Percentiles rank a stretch among this genome's conserved stretches.
These are phyloP conservation scores for Setomelanomma holmii DNA, from an alignment of 2,329 filamentous ascomycete species.

Conservation along the genomic window DNA sequence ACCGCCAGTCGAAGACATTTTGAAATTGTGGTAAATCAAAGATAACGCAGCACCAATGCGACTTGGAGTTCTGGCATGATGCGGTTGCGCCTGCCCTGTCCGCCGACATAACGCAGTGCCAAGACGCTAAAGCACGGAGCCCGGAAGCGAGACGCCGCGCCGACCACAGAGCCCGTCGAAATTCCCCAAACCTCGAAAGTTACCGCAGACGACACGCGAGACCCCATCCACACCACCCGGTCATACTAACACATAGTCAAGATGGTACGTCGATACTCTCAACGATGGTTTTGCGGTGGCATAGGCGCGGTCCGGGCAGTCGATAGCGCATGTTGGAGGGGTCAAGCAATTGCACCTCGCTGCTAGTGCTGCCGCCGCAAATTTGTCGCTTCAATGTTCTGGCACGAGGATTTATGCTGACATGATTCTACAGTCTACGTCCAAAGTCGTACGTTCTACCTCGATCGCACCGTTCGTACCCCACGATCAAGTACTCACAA, in stretches of 20 bases:
- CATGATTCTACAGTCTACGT: constrained; percentile 59
- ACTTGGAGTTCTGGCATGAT: constrained; percentile 30
- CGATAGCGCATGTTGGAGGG: constrained; percentile 13
- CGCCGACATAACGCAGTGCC: constrained; percentile 29
- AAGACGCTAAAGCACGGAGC: constrained; percentile 25
- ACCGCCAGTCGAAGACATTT: constrained; percentile 50
- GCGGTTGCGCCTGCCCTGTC: constrained; percentile 22
- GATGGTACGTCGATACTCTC: constrained; percentile 45
- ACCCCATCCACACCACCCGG: constrained; percentile 45
- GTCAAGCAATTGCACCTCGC: constrained; percentile 19
- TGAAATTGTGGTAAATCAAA: constrained; percentile 1
- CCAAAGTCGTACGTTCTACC: constrained; percentile 65
- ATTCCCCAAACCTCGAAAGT: constrained; percentile 29
- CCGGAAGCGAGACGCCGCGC: constrained; percentile 28
- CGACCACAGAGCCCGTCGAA: constrained; percentile 30
- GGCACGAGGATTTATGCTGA: constrained; percentile 33
- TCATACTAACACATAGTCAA: constrained; percentile 47
- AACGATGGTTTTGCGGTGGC: constrained; percentile 13
- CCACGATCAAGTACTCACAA: constrained; percentile 47
- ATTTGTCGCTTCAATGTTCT: constrained; percentile 17
- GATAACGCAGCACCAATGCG: constrained; percentile 12
- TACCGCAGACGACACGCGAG: constrained; percentile 46
- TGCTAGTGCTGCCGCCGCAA: constrained; percentile 29
- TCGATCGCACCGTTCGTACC: constrained; percentile 18
- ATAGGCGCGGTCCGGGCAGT: constrained; percentile 19